These are phyloP conservation scores for Neonectria magnoliae DNA, from an alignment of 2,329 filamentous ascomycete genomes.

Conservation along the genomic window DNA sequence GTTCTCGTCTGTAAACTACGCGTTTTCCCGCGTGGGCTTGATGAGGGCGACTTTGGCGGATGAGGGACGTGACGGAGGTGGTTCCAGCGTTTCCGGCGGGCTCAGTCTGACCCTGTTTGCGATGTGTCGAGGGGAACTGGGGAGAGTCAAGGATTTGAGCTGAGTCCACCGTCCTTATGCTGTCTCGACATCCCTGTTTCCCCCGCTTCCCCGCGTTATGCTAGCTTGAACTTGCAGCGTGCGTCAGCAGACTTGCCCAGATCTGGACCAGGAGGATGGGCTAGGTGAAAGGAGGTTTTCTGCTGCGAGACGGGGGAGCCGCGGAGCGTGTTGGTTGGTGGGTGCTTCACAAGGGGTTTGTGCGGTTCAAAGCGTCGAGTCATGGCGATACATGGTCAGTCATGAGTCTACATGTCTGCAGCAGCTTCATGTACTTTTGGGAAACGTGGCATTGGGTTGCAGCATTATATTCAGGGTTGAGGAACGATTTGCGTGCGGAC, in stretches of 20 bases:
- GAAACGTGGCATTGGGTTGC: not conserved
- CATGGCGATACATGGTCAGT: not conserved
- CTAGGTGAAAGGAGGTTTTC: constrained; percentile 4
- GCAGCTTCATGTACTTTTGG: not conserved
- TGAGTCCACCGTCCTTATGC: constrained; percentile 1
- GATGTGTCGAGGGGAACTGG: not conserved
- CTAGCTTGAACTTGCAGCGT: constrained; percentile 3
- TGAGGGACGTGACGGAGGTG: not conserved
- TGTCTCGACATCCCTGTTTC: not conserved
- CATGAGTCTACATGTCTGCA: not conserved
- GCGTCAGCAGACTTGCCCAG: constrained; percentile 14
- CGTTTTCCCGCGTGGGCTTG: not conserved
- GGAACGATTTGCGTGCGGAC: not conserved
- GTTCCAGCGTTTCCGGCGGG: constrained; percentile 1
- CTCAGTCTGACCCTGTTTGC: not conserved
- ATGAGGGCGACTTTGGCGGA: not conserved
- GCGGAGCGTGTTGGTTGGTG: not conserved
- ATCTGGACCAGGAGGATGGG: constrained; percentile 4
- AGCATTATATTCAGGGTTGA: not conserved
- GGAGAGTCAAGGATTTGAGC: not conserved
- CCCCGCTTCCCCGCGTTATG: constrained; percentile 25
- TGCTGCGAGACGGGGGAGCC: not conserved
- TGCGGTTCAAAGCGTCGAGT: not conserved
- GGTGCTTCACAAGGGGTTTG: not conserved
- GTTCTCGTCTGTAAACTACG: not conserved